Evolutionary conservation across 345 rosid species (phyloP), one percentile per base, ranked within the genome.

Genomic region (Trapa incisa): DNA sequence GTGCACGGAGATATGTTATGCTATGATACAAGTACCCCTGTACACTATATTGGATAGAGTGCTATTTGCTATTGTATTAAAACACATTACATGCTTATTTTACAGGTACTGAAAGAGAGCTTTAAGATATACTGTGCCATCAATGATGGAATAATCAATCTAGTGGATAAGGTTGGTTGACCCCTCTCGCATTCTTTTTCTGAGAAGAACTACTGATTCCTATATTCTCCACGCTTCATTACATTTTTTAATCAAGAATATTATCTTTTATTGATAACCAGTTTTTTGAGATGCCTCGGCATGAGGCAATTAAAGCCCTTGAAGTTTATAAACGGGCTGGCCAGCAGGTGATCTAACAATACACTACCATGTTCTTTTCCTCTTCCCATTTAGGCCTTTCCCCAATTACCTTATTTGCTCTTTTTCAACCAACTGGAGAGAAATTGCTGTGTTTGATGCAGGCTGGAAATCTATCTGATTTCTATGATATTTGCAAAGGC

Each of bases 261-360:
- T 68, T 7, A 45, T 29, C 13, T 74, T 47, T 75, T 64, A 10
- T 72, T 83, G 80, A 11, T 72, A 22, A 82, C 79, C 90, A 95
- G 97, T 91, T 91, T 78, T 91, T 91, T 83, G 97, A 89, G 84
- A 91, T 91, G 97, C 94, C 97, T 74, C 88, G 92, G 66, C 97
- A 91, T 67, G 97, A 91, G 81, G 97, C 97, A 60, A 63, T 89
- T 65, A 85, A 65, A 69, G 91, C 94, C 74, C 89, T 91, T 70
- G 96, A 89, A 35, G 76, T 87, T 68, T 91, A 91, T 82, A 89
- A 85, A 77, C 83, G 89, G 68, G 96, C 97, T 3, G 87, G 96
- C 45, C 80, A 76, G 81, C 99, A 94, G 99, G 99, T 94, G 71
- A 79, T 71, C 71, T 65, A 53, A 50, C 67, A 54, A 2, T 64